A percentile compares a stretch with the other conserved stretches of the same genome.
These are phyloP conservation scores for Populus tomentosa DNA, from an alignment of 441 rosid species.

Conservation along the genomic window DNA sequence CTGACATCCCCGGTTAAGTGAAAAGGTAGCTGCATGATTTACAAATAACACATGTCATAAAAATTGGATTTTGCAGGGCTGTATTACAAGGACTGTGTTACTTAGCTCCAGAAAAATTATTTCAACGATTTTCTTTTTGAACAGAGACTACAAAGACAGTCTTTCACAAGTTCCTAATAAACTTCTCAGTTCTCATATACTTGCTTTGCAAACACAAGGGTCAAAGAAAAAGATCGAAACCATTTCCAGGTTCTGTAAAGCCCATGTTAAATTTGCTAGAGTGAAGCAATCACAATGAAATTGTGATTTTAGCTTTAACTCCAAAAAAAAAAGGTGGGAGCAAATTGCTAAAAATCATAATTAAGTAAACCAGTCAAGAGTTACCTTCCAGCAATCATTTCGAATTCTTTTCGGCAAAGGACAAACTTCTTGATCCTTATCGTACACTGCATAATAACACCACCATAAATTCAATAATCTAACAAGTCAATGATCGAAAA, in stretches of 20 bases:
- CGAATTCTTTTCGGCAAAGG: slow-evolving; percentile 35
- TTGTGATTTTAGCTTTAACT: neutral
- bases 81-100: neutral
- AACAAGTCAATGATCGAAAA: neutral
- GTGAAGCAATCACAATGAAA: neutral
- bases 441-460: slow-evolving; percentile 17
- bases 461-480: neutral
- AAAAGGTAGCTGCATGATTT: slow-evolving; percentile 35
- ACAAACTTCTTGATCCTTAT: slow-evolving; percentile 18
- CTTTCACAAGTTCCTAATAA: neutral
- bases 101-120: neutral
- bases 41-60: neutral
- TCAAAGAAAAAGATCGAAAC: neutral
- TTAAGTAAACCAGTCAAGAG: neutral
- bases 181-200: neutral
- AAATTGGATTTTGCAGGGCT: neutral
- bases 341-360: neutral
- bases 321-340: neutral
- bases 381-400: slow-evolving; percentile 37
- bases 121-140: neutral
- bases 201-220: neutral
- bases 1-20: slow-evolving; percentile 22
- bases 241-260: neutral
- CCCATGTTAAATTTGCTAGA: neutral
- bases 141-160: neutral